Percentiles rank a stretch among this genome's conserved stretches.
Conservation (phyloP, 345 rosid genomes). For the Anacardium occidentale region DNA sequence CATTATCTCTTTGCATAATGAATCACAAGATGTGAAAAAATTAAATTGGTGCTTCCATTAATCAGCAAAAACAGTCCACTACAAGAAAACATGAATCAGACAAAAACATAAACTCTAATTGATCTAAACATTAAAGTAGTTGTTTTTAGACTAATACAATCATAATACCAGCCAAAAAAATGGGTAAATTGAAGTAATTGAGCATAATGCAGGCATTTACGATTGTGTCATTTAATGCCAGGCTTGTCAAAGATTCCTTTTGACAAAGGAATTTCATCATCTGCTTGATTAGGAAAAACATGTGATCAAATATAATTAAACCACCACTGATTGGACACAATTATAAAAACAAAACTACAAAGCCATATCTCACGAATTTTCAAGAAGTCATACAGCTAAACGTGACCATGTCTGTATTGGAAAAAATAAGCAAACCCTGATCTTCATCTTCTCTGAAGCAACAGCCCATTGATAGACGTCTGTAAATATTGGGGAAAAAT, state of each 20-base stretch:
- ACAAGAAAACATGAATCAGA: background rate
- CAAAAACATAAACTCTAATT: background rate
- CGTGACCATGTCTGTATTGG: conserved; percentile 74
- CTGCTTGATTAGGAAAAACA: background rate
- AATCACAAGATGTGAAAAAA: background rate
- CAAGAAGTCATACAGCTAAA: conserved; percentile 51
- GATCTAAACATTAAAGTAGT: background rate
- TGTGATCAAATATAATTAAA: too few relatives aligned
- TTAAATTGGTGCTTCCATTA: background rate
- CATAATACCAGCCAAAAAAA: background rate
- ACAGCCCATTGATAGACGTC: conserved; percentile 91
- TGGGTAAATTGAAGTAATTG: background rate
- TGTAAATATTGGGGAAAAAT: conserved; percentile 32
- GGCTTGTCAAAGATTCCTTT: background rate
- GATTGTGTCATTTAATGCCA: background rate
- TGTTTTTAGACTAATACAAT: background rate
- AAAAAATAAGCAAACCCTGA: conserved; percentile 83
- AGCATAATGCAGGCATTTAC: background rate
- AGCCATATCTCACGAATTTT: background rate
- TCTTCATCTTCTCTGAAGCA: conserved; percentile 66
- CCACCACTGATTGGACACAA: background rate
- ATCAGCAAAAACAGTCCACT: background rate
- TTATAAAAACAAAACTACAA: background rate
- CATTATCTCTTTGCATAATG: background rate
- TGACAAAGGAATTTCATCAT: background rate